Base-by-base conservation (phyloP, 768 basidiomycete species). In the Phaffia tasmanica region DNA sequence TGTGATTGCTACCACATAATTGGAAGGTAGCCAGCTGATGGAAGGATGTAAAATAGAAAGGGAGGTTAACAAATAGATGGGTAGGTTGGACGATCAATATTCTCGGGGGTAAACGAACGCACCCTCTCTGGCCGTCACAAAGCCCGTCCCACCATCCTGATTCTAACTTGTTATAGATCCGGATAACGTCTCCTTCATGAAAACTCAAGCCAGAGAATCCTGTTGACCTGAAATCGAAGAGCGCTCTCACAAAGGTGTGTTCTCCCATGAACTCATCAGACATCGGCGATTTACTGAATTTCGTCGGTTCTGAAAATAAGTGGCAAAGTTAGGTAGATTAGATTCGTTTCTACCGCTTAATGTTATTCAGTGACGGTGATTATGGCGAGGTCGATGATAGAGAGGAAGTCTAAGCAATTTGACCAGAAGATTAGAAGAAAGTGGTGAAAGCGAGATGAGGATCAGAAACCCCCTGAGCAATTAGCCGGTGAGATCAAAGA, bases 121-220 rank as follows among this genome's bases (percentile, higher is more conserved):
- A 78, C 65, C 94, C 94, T 60, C 94, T 84, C 75, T 88, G 86
- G 63, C 89, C 87, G 57, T 85, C 84, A 25, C 95, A 81, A 67
- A 95, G 79, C 5, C 94, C 94, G 75, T 99, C 94, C 95, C 93
- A 97, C 94, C 94, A 99, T 19, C 94, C 94, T 5, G 88, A 88
- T 48, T 89, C 87, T 63, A 97, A 84, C 72, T 85, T 86, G 15
- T 87, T 88, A 62, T 94, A 81, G 68, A 98, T 90, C 76, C 97
- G 90, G 70, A 99, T 95, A 71, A 97, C 82, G 74, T 97, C 92
- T 70, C 85, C 87, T 71, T 83, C 84, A 69, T 76, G 80, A 76
- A 99, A 98, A 19, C 88, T 88, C 54, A 99, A 83, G 0, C 94
- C 88, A 1, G 91, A 90, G 54, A 83, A 80, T 72, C 97, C 92